Evolutionary conservation across 2,329 filamentous ascomycete genomes (phyloP).

Genomic region (Hypocrella siamensis): DNA sequence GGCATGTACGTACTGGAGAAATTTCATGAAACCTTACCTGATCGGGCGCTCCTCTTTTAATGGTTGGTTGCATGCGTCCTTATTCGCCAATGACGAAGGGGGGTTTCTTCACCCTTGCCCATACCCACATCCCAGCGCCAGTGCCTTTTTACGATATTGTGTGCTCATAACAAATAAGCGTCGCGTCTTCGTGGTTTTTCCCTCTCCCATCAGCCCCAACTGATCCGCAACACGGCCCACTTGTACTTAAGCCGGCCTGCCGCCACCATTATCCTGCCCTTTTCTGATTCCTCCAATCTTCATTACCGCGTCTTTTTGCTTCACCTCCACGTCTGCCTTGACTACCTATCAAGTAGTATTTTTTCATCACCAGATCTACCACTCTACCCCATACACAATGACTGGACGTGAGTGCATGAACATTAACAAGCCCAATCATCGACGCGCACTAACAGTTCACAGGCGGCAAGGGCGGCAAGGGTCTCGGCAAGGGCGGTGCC

Average conservation of each 20-base stretch:
- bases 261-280: conserved; percentile 11
- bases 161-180: background rate
- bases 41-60: too few species aligned
- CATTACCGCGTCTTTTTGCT: background rate
- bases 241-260: conserved; percentile 21
- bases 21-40: too few species aligned
- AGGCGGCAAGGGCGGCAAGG: conserved; percentile 95
- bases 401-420: conserved; percentile 64
- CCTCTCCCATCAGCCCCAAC: conserved; percentile 6
- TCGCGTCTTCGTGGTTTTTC: conserved; percentile 1
- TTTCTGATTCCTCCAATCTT: too few species aligned
- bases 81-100: too few species aligned
- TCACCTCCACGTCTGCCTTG: conserved; percentile 2
- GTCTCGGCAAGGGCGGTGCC: conserved; percentile 93
- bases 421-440: conserved; percentile 1
- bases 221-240: conserved; percentile 22
- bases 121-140: too few species aligned
- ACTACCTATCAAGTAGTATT: conserved; percentile 2
- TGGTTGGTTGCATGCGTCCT: too few species aligned
- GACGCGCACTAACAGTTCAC: conserved; percentile 27
- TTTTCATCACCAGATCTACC: background rate
- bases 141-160: too few species aligned
- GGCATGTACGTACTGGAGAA: too few species aligned
- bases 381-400: conserved; percentile 31
- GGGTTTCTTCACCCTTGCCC: too few species aligned